These are phyloP conservation scores for Saraca asoca DNA, from an alignment of 331 rosid genomes.

Conservation along the genomic window DNA sequence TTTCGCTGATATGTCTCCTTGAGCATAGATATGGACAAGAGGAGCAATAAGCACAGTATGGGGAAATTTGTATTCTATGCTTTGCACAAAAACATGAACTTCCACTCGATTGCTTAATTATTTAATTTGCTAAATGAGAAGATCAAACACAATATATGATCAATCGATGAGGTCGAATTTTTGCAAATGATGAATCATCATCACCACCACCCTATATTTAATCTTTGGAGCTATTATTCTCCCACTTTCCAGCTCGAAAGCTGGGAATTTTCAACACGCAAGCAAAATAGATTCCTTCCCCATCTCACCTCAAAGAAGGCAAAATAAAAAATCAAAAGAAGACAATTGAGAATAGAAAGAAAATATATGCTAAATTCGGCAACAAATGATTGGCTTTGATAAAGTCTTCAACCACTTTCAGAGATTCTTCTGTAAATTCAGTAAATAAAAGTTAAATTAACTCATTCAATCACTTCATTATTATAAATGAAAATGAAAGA, in stretches of 20 bases:
- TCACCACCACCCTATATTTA: constrained; percentile 35
- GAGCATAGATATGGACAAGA: too few species aligned
- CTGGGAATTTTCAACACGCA: constrained; percentile 29
- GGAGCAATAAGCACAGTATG: too few species aligned
- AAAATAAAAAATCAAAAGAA: not conserved
- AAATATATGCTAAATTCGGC: not conserved
- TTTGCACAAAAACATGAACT: constrained; percentile 7
- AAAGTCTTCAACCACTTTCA: constrained; percentile 41
- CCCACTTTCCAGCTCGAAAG: constrained; percentile 58
- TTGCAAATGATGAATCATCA: constrained; percentile 30
- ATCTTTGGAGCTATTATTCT: constrained; percentile 32
- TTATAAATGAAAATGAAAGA: too few species aligned
- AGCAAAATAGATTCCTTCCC: constrained; percentile 35
- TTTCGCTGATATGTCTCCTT: too few species aligned
- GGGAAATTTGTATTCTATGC: constrained; percentile 28
- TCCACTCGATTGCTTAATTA: constrained; percentile 33
- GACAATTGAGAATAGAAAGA: not conserved
- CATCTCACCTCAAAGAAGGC: not conserved
- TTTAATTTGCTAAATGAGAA: constrained; percentile 17
- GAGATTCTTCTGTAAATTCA: too few species aligned
- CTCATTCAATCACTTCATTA: too few species aligned
- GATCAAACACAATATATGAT: constrained; percentile 5
- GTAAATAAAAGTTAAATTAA: too few species aligned
- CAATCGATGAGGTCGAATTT: constrained; percentile 18
- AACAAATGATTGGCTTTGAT: constrained; percentile 40